Evolutionary conservation across 805 yeast genomes (phyloP), one percentile per base, ranked within the genome.

Genomic region (Wickerhamiella spandovensis): DNA sequence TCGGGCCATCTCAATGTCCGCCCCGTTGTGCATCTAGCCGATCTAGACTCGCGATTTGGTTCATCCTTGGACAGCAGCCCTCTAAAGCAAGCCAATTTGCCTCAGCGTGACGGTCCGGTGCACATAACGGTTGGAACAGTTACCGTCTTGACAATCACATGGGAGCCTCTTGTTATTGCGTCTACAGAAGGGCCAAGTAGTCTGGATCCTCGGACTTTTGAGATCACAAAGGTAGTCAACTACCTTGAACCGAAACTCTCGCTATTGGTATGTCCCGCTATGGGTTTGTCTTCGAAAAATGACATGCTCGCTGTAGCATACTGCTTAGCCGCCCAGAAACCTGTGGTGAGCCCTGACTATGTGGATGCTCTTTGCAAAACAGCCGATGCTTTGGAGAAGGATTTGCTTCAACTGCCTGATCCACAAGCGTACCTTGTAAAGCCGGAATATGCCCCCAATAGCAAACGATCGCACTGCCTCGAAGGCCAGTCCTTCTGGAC

Each of bases 1-100:
- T 45, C 22, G 2, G 10, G 20, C n/a, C 62, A 58, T 39, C 53
- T 57, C 2, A 53, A 59, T 5, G 30, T 48, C 10, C 49, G 51
- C 8, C 52, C 62, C 2, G 41, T 44, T 4, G 21, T 62, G 7
- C 18, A 43, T 3, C 44, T 61, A 6, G 53, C 55, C 1, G 66
- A 63, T 48, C 48, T 56, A 8, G 50, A 49, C 17, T 61, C 64
- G n/a, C 56, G 59, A 22, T 62, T 58, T 43, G 65, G 65, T 2
- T 53, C 65, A 0, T 17, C 32, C 1, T 41, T 58, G 1, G 53
- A 57, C 44, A 51, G 13, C 17, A 15, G 20, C 10, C 20, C 39
- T 17, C 20, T 35, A n/a, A 35, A 35, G 20, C 39, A 17, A 7
- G 20, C 20, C 20, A 35, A 35, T n/a, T 20, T 35, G 39, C 39